Percentiles rank a stretch among this genome's conserved stretches.
Evolutionary conservation across 192 early-diverging fungal species (phyloP).

Genomic region (Lunasporangiospora selenospora): DNA sequence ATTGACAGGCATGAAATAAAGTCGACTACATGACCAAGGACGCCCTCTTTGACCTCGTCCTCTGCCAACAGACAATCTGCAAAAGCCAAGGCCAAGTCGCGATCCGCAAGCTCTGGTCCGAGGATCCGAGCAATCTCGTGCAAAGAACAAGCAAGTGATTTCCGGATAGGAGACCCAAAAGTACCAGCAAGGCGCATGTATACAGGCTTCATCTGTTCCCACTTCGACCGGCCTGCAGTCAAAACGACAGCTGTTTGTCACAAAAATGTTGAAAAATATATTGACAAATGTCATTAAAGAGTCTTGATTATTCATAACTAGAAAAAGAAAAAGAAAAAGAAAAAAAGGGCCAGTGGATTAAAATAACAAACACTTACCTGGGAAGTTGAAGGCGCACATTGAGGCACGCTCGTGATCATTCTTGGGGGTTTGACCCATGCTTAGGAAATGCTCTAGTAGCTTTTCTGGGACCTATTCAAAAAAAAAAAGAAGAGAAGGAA

Average conservation of each 20-base stretch:
- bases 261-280: no score
- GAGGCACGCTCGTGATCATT: slow-evolving; percentile 59
- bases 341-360: background rate
- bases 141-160: slow-evolving; percentile 64
- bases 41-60: slow-evolving; percentile 75
- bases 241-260: slow-evolving; percentile 61
- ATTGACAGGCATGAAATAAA: slow-evolving; percentile 68
- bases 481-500: background rate
- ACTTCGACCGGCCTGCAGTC: slow-evolving; percentile 59
- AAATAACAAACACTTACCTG: slow-evolving; percentile 32
- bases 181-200: slow-evolving; percentile 29
- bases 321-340: background rate
- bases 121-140: slow-evolving; percentile 65
- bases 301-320: no score
- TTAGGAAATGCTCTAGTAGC: slow-evolving; percentile 57
- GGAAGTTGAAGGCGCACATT: slow-evolving; percentile 67
- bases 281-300: no score
- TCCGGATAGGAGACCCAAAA: slow-evolving; percentile 59
- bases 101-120: slow-evolving; percentile 59
- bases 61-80: slow-evolving; percentile 57
- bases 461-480: slow-evolving; percentile 52
- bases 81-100: slow-evolving; percentile 60
- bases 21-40: slow-evolving; percentile 69
- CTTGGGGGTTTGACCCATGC: slow-evolving; percentile 53
- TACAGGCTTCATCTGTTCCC: slow-evolving; percentile 60